Conservation (phyloP, 225 moss, liverwort and hornwort species). For the Antitrichia curtipendula region DNA sequence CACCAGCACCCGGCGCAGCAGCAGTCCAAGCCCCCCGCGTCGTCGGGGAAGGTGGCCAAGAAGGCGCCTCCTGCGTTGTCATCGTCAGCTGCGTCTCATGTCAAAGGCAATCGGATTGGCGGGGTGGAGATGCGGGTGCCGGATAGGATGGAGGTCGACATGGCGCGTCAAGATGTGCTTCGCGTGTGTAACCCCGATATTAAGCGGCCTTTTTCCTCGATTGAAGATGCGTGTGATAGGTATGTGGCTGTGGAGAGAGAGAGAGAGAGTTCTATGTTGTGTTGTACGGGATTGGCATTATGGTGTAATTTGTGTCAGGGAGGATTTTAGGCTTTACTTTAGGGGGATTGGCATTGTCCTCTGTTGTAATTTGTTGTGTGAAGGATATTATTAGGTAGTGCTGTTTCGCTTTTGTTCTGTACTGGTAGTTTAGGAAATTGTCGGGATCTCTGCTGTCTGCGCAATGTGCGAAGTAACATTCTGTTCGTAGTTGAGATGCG, state of each 20-base stretch:
- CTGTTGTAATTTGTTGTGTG: background rate
- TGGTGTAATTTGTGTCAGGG: background rate
- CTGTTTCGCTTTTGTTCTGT: background rate
- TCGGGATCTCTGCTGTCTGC: background rate
- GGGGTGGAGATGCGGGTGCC: constrained; percentile 53
- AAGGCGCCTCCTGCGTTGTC: constrained; percentile 16
- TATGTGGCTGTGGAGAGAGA: constrained; percentile 2
- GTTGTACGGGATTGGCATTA: background rate
- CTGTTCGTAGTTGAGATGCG: background rate
- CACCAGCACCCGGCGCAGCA: constrained; percentile 11
- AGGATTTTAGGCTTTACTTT: background rate
- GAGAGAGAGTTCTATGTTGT: background rate
- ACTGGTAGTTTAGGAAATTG: background rate
- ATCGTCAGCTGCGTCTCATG: background rate
- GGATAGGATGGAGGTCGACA: constrained; percentile 70
- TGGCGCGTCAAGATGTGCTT: constrained; percentile 82
- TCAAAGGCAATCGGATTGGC: constrained; percentile 23
- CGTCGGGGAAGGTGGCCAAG: constrained; percentile 51
- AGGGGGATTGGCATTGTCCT: background rate
- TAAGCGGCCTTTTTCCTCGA: constrained; percentile 66
- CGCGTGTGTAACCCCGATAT: constrained; percentile 80
- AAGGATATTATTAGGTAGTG: background rate
- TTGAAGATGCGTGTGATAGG: constrained; percentile 97
- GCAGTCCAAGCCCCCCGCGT: constrained; percentile 46
- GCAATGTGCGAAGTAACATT: background rate